phyloP scores from a whole-genome alignment of 139 green algal genomes.

The Chloropicon primus region DNA sequence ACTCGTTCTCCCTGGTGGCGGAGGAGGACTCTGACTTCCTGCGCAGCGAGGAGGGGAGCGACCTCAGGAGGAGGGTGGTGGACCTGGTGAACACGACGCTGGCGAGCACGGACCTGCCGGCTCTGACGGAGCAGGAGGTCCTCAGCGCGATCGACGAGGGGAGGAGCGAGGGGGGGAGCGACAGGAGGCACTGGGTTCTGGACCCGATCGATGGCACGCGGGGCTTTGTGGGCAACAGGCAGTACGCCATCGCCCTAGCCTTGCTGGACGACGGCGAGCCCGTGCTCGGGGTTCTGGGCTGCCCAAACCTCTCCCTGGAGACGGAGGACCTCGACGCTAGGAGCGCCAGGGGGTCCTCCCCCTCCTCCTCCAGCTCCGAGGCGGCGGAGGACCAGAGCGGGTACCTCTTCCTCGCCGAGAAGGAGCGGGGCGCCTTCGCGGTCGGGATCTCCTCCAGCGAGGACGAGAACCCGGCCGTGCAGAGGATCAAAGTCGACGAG shows the following conservation, averaged over 20 bases:
- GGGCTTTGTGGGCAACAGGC: conserved; percentile 82
- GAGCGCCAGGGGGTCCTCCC: conserved; percentile 13
- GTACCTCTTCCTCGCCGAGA: conserved; percentile 18
- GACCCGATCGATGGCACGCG: conserved; percentile 78
- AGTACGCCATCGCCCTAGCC: conserved; percentile 89
- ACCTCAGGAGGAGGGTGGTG: conserved; percentile 1
- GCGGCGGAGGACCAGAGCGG: conserved; percentile 16
- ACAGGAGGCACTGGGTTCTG: conserved; percentile 78
- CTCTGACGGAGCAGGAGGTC: conserved; percentile 35
- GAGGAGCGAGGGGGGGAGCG: conserved; percentile 32
- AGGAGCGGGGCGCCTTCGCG: conserved; percentile 2
- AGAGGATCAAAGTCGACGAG: background rate
- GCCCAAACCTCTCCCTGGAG: conserved; percentile 76
- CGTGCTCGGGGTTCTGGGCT: conserved; percentile 80
- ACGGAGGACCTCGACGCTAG: conserved; percentile 3
- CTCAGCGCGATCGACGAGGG: conserved; percentile 43
- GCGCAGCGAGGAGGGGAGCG: conserved; percentile 45
- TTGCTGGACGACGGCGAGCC: conserved; percentile 63
- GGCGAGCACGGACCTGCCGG: background rate
- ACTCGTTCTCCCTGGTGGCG: conserved; percentile 19
- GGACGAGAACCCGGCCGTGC: too few species aligned
- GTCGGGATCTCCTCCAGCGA: conserved; percentile 17
- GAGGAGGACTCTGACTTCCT: conserved; percentile 49
- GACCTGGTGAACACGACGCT: conserved; percentile 60
- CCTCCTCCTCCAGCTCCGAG: conserved; percentile 16